Base-by-base conservation (phyloP, 257 asterid genomes). In the Ballota nigra region DNA sequence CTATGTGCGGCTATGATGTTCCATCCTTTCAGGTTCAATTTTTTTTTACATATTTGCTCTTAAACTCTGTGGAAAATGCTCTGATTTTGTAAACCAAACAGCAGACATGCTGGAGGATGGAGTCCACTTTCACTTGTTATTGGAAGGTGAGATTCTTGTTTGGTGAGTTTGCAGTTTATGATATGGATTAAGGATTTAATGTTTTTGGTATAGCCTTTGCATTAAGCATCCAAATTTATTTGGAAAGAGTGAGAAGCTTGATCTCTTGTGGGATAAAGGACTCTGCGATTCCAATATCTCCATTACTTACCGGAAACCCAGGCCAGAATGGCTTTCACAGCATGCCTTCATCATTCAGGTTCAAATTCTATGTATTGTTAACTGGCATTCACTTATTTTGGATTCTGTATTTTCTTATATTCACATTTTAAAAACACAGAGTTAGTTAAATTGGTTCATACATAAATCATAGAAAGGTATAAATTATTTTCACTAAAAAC, bases 231-330 rank as follows among this genome's bases (percentile, higher is more conserved):
- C 96, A 13, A 95, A 92, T 85, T 82, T 95, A 62, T 95, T 95
- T 62, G 99, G 99, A 68, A 92, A 88, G 81, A 85, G 98, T 47
- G 99, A 95, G 87, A 95, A 95, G 91, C 97, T 95, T 47, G 96
- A 92, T 81, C 80, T 95, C 71, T 83, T 82, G 79, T 95, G 96
- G 89, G 98, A 95, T 70, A 95, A 95, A 80, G 99, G 99, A 45
- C 88, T 95, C 5, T 92, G 93, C 77, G 97, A 95, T 84, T 92
- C 98, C 78, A 92, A 87, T 76, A 55, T 95, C 63, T 81, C 85
- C 82, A 73, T 92, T 66, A 88, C 98, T 38, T 89, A 84, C 74
- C 85, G 96, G 81, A 94, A 94, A 83, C 96, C 99, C 13, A 83
- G 88, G 56, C 95, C 98, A 0, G 96, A 89, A 59, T 88, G 97